Evolutionary conservation across 257 asterid species (phyloP).

Genomic region (Cordia subcordata): DNA sequence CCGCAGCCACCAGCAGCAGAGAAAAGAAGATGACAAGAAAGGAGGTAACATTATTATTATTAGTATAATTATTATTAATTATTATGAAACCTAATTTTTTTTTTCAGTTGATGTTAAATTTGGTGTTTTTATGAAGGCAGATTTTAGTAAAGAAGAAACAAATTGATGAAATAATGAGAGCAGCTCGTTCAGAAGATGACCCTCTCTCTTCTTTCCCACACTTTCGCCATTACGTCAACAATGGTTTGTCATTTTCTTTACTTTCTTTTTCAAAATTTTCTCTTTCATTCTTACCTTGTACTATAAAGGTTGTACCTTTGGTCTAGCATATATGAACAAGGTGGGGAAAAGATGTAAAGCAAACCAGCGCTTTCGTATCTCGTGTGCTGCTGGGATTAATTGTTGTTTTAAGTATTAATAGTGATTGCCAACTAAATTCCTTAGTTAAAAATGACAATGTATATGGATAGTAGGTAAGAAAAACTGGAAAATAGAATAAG

Average conservation of each 20-base stretch:
- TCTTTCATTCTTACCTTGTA: background rate
- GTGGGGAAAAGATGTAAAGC: no score
- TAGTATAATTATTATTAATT: no score
- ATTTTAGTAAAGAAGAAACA: slow-evolving; percentile 62
- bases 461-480: no score
- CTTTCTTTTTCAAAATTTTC: background rate
- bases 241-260: slow-evolving; percentile 33
- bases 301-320: background rate
- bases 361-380: no score
- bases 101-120: no score
- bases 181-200: slow-evolving; percentile 51
- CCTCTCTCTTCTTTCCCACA: slow-evolving; percentile 52
- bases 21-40: slow-evolving; percentile 36
- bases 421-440: no score
- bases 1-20: slow-evolving; percentile 10
- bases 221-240: slow-evolving; percentile 41
- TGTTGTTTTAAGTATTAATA: no score
- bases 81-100: no score
- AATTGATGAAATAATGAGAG: slow-evolving; percentile 36
- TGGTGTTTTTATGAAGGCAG: slow-evolving; percentile 41
- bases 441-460: no score
- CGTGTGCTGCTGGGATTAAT: no score
- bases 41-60: slow-evolving; percentile 55
- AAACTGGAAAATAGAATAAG: no score
- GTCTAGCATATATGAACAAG: background rate